These are phyloP conservation scores for Sanguinoderma infundibulare DNA, from an alignment of 1,284 basidiomycete species.

Conservation along the genomic window DNA sequence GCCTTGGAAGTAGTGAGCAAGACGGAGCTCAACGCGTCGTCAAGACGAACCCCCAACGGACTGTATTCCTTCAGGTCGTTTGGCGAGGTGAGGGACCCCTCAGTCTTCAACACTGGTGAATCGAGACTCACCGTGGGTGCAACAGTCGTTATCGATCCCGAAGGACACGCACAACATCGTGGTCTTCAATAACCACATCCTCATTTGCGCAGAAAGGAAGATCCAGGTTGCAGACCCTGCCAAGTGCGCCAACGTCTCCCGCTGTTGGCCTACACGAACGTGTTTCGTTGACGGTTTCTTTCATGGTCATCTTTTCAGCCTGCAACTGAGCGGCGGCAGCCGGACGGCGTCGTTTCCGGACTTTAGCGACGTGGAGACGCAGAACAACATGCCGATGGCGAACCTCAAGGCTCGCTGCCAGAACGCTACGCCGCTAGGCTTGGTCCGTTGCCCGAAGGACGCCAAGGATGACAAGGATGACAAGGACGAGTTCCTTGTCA, in stretches of 20 bases:
- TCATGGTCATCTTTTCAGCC: slow-evolving; percentile 30
- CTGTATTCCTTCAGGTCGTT: slow-evolving; percentile 56
- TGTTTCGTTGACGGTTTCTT: neutral
- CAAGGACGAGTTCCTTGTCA: slow-evolving; percentile 61
- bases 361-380: slow-evolving; percentile 47
- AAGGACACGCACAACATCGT: slow-evolving; percentile 66
- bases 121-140: neutral
- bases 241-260: slow-evolving; percentile 51
- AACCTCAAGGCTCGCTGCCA: slow-evolving; percentile 65
- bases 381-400: slow-evolving; percentile 45
- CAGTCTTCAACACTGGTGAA: neutral
- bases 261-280: neutral
- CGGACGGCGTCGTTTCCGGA: slow-evolving; percentile 61
- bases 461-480: slow-evolving; percentile 48
- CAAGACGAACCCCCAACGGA: slow-evolving; percentile 36
- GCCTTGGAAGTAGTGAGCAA: slow-evolving; percentile 44
- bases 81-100: slow-evolving; percentile 56
- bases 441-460: slow-evolving; percentile 45
- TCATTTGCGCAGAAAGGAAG: slow-evolving; percentile 64
- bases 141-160: slow-evolving; percentile 67
- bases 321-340: slow-evolving; percentile 38
- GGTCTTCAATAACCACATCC: slow-evolving; percentile 62
- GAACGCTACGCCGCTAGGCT: slow-evolving; percentile 63
- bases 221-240: slow-evolving; percentile 68
- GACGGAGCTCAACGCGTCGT: slow-evolving; percentile 34